Conservation (phyloP, 2,329 filamentous ascomycete genomes). For the Trichoderma semiorbis region DNA sequence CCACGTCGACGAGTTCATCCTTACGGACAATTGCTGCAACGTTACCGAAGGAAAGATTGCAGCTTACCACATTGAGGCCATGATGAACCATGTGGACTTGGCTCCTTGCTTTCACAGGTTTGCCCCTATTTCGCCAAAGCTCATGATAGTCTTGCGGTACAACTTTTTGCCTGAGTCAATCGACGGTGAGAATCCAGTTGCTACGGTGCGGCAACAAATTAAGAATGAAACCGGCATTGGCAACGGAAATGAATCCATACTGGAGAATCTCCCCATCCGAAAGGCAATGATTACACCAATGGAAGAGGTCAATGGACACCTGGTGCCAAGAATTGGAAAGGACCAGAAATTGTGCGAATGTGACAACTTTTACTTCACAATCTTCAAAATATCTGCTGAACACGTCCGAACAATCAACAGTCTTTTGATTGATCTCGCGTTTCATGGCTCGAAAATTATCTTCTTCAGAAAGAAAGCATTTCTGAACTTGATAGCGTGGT, state of each 20-base stretch:
- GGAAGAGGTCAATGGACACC: not conserved
- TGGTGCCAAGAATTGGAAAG: not conserved
- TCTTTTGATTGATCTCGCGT: not conserved
- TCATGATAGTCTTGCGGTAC: not conserved
- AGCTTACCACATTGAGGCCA: not conserved
- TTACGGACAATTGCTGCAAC: not conserved
- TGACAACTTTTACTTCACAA: not conserved
- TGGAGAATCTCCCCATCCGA: not conserved
- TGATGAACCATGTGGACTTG: not conserved
- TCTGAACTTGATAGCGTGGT: not conserved
- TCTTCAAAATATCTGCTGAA: not conserved
- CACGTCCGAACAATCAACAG: not conserved
- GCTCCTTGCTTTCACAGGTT: not conserved
- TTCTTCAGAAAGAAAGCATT: not conserved
- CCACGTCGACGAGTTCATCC: not conserved
- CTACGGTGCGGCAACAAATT: not conserved
- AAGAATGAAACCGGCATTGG: no score
- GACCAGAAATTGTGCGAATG: not conserved
- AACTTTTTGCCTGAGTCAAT: not conserved
- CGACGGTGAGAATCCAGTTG: not conserved
- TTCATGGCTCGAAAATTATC: slow-evolving; percentile 6
- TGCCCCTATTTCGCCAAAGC: not conserved
- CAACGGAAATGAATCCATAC: not conserved
- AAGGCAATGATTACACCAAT: not conserved
- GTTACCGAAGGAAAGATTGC: not conserved